phyloP scores from a whole-genome alignment of 2,329 filamentous ascomycete species.

The Botrytis tulipae region DNA sequence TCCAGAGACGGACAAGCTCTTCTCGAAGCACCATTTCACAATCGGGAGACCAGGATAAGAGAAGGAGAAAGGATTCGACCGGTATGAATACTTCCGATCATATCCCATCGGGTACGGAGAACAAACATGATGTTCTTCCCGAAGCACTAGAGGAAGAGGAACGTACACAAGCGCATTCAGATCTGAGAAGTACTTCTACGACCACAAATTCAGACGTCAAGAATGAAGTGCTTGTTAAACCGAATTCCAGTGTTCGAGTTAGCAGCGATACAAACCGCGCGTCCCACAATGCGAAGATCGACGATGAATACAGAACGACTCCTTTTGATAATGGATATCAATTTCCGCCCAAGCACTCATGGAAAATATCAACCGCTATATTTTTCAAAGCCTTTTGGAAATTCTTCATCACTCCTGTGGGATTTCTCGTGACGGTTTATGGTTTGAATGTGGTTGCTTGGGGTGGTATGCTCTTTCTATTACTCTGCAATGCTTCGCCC shows the following conservation, averaged over 20 bases:
- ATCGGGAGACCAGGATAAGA: conserved; percentile 20
- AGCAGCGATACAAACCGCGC: conserved; percentile 31
- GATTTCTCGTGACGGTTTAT: conserved; percentile 76
- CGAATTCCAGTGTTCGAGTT: not conserved
- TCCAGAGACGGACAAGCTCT: conserved; percentile 32
- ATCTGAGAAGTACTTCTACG: not conserved
- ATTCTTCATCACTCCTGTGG: conserved; percentile 72
- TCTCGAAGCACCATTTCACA: conserved; percentile 28
- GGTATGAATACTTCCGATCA: conserved; percentile 22
- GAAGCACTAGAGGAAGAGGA: conserved; percentile 30
- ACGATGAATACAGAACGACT: conserved; percentile 34
- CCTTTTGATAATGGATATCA: conserved; percentile 63
- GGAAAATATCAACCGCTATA: conserved; percentile 57
- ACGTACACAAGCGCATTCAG: not conserved
- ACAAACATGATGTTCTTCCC: conserved; percentile 28
- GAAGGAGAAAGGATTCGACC: conserved; percentile 23
- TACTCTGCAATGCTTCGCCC: conserved; percentile 72
- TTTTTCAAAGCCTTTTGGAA: conserved; percentile 63
- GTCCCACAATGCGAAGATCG: conserved; percentile 24
- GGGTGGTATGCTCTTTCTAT: conserved; percentile 87
- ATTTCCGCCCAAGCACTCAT: conserved; percentile 60
- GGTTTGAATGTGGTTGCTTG: conserved; percentile 81
- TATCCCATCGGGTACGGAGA: conserved; percentile 18
- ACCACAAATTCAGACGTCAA: not conserved
- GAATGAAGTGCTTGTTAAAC: not conserved